Base-by-base conservation (phyloP, 371 early-diverging fungal species). In the Zychaea mexicana region DNA sequence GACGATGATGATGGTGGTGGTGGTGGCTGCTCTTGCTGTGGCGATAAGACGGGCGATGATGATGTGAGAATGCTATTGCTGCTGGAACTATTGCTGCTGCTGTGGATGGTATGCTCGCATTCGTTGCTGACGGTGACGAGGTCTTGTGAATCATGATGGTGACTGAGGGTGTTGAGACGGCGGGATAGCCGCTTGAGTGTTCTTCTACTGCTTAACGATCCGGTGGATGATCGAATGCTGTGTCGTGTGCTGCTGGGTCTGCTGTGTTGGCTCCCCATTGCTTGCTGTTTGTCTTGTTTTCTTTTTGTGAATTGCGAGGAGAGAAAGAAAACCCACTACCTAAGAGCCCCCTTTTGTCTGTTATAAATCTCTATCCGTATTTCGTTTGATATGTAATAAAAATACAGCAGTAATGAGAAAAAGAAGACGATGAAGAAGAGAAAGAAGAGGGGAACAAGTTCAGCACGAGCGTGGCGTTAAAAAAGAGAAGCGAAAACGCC, bases 201-300 rank as follows among this genome's bases (percentile, higher is more conserved):
- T 58, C 42, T 39, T 28, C 36, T 19, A 26, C 59, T 58, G 19
- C 42, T 58, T 36, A 27, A 27, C n/a, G 45, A 45, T 22, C 45
- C 27, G 5, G 46, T 17, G 10, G 39, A 26, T 26, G 39, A 39
- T 38, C 59, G 22, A 22, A 17, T 36, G 28, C 59, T 42, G 22
- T 26, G 59, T 4, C 28, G 39, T 58, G 24, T n/a, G 28, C 59
- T 36, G 26, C 17, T 33, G 55, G 46, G 59, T 42, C 45, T 2
- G 59, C 59, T 58, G 13, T 58, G 59, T 26, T 58, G 59, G 26
- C 30, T 45, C 13, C 59, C 59, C 59, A 58, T 58, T 49, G 24
- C 33, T 33, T 33, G 33, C 12, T 17, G 45, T 19, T 45, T 45
- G 45, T 17, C 45, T n/a, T 45, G 7, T 45, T n/a, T n/a, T 33